phyloP scores from a whole-genome alignment of 106 monocot genomes.

The Platanthera guangdongensis region DNA sequence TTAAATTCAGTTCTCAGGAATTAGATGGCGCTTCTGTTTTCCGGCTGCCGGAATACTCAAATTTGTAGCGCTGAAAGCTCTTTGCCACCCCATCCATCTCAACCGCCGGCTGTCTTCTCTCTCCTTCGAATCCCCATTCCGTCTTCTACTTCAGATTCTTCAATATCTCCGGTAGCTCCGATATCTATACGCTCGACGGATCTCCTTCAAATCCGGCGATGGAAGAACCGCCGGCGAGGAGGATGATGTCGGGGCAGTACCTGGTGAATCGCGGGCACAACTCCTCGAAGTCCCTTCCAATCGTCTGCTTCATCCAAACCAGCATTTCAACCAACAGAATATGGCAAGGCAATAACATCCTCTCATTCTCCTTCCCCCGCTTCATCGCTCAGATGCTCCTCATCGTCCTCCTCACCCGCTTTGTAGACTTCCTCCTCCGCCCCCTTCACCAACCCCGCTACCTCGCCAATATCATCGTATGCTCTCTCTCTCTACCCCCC shows the following conservation, averaged over 20 bases:
- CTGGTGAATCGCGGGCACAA: background rate
- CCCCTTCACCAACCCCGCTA: slow-evolving; percentile 36
- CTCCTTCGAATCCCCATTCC: background rate
- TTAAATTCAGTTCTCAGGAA: too few species aligned
- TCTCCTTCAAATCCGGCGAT: background rate
- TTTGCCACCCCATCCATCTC: background rate
- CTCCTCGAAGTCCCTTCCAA: background rate
- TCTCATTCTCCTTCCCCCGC: slow-evolving; percentile 19
- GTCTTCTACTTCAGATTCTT: background rate
- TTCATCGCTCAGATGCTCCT: slow-evolving; percentile 25
- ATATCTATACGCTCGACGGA: background rate
- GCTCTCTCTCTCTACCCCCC: background rate
- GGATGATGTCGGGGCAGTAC: background rate
- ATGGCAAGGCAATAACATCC: slow-evolving; percentile 23
- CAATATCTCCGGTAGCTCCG: background rate
- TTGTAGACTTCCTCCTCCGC: slow-evolving; percentile 23
- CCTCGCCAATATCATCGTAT: slow-evolving; percentile 33
- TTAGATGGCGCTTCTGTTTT: too few species aligned
- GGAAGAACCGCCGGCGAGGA: background rate
- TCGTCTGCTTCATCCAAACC: slow-evolving; percentile 9
- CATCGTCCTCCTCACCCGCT: slow-evolving; percentile 20
- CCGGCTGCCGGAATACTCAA: too few species aligned
- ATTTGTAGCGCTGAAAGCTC: background rate
- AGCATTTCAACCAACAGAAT: slow-evolving; percentile 10
- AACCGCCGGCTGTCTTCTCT: background rate